Conservation (phyloP, 306 rosid genomes). For the Adenanthera pavonina region DNA sequence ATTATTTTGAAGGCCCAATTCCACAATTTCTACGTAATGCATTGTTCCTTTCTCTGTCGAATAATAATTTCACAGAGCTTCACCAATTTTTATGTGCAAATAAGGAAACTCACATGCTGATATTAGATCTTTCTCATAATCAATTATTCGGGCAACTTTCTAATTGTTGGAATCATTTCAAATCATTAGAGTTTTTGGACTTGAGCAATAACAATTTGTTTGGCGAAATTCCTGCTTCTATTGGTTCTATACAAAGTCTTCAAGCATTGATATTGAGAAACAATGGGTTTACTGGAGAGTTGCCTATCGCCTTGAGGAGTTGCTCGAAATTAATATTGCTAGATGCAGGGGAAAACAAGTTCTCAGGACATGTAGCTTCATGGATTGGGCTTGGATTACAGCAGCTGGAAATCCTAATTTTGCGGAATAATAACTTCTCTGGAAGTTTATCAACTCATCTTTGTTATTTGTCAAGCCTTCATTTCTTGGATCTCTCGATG, state of each 20-base stretch:
- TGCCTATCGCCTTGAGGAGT: not conserved
- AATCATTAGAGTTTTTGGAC: too few relatives aligned
- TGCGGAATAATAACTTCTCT: not conserved
- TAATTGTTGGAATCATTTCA: not conserved
- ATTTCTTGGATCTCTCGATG: too few relatives aligned
- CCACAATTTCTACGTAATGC: too few relatives aligned
- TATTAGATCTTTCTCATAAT: too few relatives aligned
- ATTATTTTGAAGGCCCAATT: not conserved
- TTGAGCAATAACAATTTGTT: too few relatives aligned
- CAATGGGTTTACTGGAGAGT: not conserved
- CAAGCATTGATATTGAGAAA: not conserved
- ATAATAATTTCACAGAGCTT: too few relatives aligned
- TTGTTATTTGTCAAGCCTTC: not conserved
- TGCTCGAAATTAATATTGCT: slow-evolving; percentile 3
- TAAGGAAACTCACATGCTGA: too few relatives aligned
- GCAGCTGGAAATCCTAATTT: slow-evolving; percentile 2
- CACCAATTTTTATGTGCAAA: too few relatives aligned
- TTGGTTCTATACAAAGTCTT: too few relatives aligned
- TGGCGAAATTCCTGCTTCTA: too few relatives aligned
- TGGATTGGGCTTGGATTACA: slow-evolving; percentile 13
- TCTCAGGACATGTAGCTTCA: slow-evolving; percentile 10
- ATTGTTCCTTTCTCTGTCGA: too few relatives aligned
- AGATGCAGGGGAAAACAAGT: slow-evolving; percentile 11
- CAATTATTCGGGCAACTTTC: too few relatives aligned
- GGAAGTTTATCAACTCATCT: not conserved